Base-by-base conservation (phyloP, 2,329 filamentous ascomycete species). In the Fusarium temperatum region DNA sequence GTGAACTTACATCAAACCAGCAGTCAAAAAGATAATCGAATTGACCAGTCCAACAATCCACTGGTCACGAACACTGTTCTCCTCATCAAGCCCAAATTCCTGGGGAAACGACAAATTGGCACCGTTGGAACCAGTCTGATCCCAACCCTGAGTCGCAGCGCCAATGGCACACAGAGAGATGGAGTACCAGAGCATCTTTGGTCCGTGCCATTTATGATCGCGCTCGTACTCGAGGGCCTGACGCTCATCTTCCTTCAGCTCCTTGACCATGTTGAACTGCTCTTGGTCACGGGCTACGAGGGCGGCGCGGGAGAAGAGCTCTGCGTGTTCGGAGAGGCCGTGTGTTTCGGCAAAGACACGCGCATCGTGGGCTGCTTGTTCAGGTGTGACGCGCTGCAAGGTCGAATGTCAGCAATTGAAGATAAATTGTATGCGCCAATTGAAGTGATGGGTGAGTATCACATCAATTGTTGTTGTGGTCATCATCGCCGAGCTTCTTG, bases 91-190 rank as follows among this genome's bases (percentile, higher is more conserved):
- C 1, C 80, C 78, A 80, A 86, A 75, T 77, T 83, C 63, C 81
- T 81, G 15, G 0, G 88, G 89, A 73, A 91, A 91, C 36, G 87
- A 88, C 69, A 91, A 80, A 74, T 89, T 91, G 65, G 90, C 90
- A 28, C 89, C 89, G 74, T 90, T 90, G 69, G 84, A 83, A 59
- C 89, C 90, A 4, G 90, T 91, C 80, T 91, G 88, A 76, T 92
- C 89, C 90, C 90, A 92, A 10, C 90, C 89, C 58, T 87, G 85
- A 0, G 88, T 87, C 9, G 88, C 88, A 18, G 88, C 88, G 30
- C 87, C 88, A 55, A 90, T 82, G 26, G 88, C 88, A 71, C 88
- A 89, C 30, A 88, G 83, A 4, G 83, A 80, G 66, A 91, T 89
- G 1, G 88, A 79, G 61, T 81, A 81, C 75, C 81, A 81, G 15